These are phyloP conservation scores for Russula vinacea DNA, from an alignment of 768 basidiomycete species.

Conservation along the genomic window DNA sequence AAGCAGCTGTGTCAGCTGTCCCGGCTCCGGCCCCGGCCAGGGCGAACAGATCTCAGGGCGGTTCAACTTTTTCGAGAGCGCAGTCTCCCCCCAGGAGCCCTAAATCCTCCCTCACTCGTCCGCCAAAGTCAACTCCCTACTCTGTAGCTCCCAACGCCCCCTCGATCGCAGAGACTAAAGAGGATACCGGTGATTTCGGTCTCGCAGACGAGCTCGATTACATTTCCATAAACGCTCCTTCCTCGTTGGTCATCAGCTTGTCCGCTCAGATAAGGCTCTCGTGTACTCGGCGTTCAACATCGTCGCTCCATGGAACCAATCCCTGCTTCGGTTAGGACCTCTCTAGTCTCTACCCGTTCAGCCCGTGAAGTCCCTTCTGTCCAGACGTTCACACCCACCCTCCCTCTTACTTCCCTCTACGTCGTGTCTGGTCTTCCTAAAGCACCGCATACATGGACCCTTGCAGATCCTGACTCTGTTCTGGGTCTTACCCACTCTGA, in stretches of 20 bases:
- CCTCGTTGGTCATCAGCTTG: constrained; percentile 36
- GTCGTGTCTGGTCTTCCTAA: constrained; percentile 88
- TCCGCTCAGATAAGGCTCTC: constrained; percentile 68
- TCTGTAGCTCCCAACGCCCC: not conserved
- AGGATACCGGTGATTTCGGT: constrained; percentile 37
- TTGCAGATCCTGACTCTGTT: constrained; percentile 80
- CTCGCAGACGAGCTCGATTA: constrained; percentile 75
- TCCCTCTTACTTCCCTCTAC: constrained; percentile 79
- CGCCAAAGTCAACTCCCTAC: constrained; percentile 5
- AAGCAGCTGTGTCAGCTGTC: not conserved
- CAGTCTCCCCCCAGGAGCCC: constrained; percentile 5
- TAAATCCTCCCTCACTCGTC: constrained; percentile 5
- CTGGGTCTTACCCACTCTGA: constrained; percentile 78
- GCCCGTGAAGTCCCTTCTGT: constrained; percentile 54
- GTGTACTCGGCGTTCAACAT: constrained; percentile 72
- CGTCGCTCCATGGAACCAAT: constrained; percentile 82
- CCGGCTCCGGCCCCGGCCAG: not conserved
- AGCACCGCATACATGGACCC: constrained; percentile 85
- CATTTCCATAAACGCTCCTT: constrained; percentile 48
- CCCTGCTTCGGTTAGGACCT: constrained; percentile 70
- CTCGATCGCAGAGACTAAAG: constrained; percentile 15
- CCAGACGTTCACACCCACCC: constrained; percentile 62
- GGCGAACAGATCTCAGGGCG: not conserved
- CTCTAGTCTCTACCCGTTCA: constrained; percentile 74
- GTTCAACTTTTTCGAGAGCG: not conserved